Evolutionary conservation across 2,329 filamentous ascomycete genomes (phyloP), one percentile per base, ranked within the genome.

Genomic region (Alternaria novae-zelandiae): DNA sequence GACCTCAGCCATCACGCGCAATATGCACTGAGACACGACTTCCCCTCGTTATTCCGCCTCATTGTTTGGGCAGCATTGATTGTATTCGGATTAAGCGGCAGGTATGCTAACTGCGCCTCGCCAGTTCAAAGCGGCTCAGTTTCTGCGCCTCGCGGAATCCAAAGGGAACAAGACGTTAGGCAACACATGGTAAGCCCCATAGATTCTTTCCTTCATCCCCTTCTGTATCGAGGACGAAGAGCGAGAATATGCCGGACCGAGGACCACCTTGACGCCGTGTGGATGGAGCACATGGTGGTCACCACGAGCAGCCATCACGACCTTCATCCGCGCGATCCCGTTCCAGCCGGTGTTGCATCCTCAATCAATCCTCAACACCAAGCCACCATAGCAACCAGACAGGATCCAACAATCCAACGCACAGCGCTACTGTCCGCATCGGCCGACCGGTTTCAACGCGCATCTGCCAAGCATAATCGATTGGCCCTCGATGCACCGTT

Each of bases 141-240:
- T 97, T 83, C 93, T 97, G 80, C 92, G 95, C 75, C 86, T 95
- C 75, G 94, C 96, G 41, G 96, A 98, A 82, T 86, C 92, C 75
- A 92, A 90, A 77, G 95, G 95, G 54, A 91, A 90, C 81, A 97
- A 97, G 84, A 94, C 89, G 59, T 84, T 98, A 68, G 96, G 96
- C 66, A 97, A 98, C 83, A 91, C 92, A 73, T 99, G 96, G 95
- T 97, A 90, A 75, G 79, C 77, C 49, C 49, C 46, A 44, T 47
- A 36, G 13, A 32, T 56, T 63, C 5, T 41, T 53, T 25, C 30
- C 20, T 59, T 61, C 55, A 64, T 62, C 57, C 55, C 36, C 30
- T 58, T 61, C 43, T 60, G 45, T 53, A 57, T 59, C 41, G 64
- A 58, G 36, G 63, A 66, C 59, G 26, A 46, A 57, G 71, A 75